A percentile compares a stretch with the other conserved stretches of the same genome.
Conservation (phyloP, 1,284 basidiomycete species). For the Ganoderma boninense region DNA sequence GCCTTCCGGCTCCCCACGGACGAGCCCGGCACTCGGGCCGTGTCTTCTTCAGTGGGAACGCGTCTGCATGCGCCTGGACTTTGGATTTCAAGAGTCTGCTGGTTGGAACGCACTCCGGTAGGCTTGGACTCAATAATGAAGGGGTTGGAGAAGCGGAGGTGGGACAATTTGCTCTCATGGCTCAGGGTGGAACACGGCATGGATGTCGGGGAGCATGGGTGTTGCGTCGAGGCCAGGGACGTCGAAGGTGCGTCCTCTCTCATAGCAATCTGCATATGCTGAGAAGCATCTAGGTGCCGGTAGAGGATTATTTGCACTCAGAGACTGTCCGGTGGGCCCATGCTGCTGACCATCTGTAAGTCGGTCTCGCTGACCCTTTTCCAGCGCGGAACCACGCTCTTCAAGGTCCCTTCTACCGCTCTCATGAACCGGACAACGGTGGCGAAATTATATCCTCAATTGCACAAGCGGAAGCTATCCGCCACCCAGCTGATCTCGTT, state of each 20-base stretch:
- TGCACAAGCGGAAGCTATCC: conserved; percentile 46
- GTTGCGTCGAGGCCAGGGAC: conserved; percentile 55
- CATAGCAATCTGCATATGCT: not conserved
- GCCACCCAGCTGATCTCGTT: conserved; percentile 63
- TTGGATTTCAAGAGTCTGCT: not conserved
- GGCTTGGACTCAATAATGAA: conserved; percentile 16
- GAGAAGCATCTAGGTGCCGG: conserved; percentile 61
- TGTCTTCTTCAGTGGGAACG: conserved; percentile 11
- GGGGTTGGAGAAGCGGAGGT: conserved; percentile 46
- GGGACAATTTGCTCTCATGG: conserved; percentile 65
- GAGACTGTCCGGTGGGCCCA: conserved; percentile 53
- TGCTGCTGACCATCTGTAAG: not conserved
- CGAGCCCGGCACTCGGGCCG: not conserved
- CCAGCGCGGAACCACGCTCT: conserved; percentile 63
- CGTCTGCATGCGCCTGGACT: not conserved
- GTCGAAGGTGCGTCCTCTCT: conserved; percentile 31
- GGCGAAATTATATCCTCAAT: conserved; percentile 55
- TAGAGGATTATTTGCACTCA: conserved; percentile 71
- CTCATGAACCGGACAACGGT: conserved; percentile 79
- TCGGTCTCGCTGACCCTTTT: not conserved
- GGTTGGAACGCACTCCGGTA: not conserved
- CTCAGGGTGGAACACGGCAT: conserved; percentile 58
- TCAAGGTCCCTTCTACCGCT: conserved; percentile 73
- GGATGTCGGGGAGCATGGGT: conserved; percentile 44
- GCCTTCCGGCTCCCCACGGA: not conserved